Evolutionary conservation across 768 basidiomycete genomes (phyloP), one percentile per base, ranked within the genome.

Genomic region (Astraeus odoratus): DNA sequence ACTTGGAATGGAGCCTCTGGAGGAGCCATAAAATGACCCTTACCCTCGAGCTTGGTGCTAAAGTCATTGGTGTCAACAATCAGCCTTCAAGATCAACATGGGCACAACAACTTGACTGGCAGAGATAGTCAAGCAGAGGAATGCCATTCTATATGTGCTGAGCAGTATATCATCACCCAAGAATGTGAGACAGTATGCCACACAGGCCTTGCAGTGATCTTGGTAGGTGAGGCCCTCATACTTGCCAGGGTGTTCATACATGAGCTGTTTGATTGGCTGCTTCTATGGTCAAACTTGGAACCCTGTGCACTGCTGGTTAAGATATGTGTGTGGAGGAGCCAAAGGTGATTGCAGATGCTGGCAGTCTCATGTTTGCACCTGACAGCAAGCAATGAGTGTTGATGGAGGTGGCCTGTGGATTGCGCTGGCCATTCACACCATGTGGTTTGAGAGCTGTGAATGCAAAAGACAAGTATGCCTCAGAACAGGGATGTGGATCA

Each of bases 171-270:
- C 80, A 1, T 75, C 71, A 12, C 64, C 82, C 4, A 75, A 76
- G 41, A 93, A 96, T 57, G 91, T 99, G n/a, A 69, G 78, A 47
- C 74, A 74, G 48, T 99, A 97, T 61, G 75, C 82, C 4, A 69
- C 77, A 19, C 80, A 97, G 52, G 92, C n/a, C 89, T 97, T 5
- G 69, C 78, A 27, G 96, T 87, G 19, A 81, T 99, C 8, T 73
- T 99, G 16, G 86, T 99, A 39, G 96, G 96, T 13, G 96, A 99
- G 68, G 83, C 90, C n/a, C 68, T 99, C 47, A 98, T 98, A 95
- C 78, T 88, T 12, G 90, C 95, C 2, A 61, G 74, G 20, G 75
- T 73, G 1, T 97, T 94, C 69, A 88, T 97, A 55, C 76, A 77
- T 19, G 72, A 83, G 49, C 72, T 98, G 15, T 72, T 95, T 31